phyloP scores from a whole-genome alignment of 2,329 filamentous ascomycete species.

The Lachnellula cervina region DNA sequence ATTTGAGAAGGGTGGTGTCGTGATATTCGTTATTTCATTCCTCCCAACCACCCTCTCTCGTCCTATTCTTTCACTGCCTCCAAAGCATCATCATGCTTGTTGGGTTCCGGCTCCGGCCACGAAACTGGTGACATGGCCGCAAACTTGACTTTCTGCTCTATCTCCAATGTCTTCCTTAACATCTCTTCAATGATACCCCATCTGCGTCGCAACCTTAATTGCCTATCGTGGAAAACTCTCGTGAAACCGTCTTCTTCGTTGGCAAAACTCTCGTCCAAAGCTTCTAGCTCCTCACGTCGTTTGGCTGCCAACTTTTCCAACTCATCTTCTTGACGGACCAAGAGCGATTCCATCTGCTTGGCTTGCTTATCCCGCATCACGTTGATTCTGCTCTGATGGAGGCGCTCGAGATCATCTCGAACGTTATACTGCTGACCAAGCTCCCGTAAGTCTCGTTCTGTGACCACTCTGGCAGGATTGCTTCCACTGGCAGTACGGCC shows the following conservation, averaged over 20 bases:
- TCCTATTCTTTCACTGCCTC: slow-evolving; percentile 21
- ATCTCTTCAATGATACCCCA: slow-evolving; percentile 52
- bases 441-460: slow-evolving; percentile 54
- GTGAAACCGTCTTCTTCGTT: slow-evolving; percentile 47
- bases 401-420: slow-evolving; percentile 53
- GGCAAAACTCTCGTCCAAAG: slow-evolving; percentile 42
- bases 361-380: slow-evolving; percentile 61
- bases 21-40: not conserved
- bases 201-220: slow-evolving; percentile 40
- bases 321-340: slow-evolving; percentile 50
- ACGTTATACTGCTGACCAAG: slow-evolving; percentile 57
- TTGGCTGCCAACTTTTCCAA: slow-evolving; percentile 42
- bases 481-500: slow-evolving; percentile 37
- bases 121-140: slow-evolving; percentile 35
- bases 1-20: not conserved
- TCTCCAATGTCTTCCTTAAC: slow-evolving; percentile 48
- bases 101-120: slow-evolving; percentile 34
- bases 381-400: slow-evolving; percentile 58
- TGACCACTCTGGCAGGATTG: slow-evolving; percentile 50
- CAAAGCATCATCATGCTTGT: slow-evolving; percentile 12
- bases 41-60: not conserved
- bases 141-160: slow-evolving; percentile 39
- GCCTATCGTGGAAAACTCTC: slow-evolving; percentile 42
- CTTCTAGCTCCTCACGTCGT: slow-evolving; percentile 44
- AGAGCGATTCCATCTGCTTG: slow-evolving; percentile 55